Evolutionary conservation across 2,329 filamentous ascomycete species (phyloP), one percentile per base, ranked within the genome.

Genomic region (Diaporthe humulicola): DNA sequence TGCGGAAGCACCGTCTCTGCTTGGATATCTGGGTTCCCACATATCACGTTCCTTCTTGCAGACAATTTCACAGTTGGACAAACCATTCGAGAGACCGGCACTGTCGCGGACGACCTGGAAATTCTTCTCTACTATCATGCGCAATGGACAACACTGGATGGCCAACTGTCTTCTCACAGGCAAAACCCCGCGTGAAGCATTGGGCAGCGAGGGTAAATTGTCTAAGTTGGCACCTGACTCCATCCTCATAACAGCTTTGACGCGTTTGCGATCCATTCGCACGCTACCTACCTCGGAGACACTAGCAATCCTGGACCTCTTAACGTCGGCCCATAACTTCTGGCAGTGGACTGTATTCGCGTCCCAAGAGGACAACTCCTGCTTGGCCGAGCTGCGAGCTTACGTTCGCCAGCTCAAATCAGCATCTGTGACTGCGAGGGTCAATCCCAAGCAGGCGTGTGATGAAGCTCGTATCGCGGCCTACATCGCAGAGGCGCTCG

Each of bases 341-440:
- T 98, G 96, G 96, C 94, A 96, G 1, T 98, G 96, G 95, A 96
- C 95, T 1, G 95, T 97, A 73, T 93, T 94, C 73, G 92, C 93
- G 52, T 86, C 98, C 48, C 91, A 93, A 76, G 92, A 92, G 75
- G 94, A 98, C 79, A 88, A 90, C 0, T 87, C 88, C 0, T 96
- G 98, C 79, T 89, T 98, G 73, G 87, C 91, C 56, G 90, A 91
- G 73, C 88, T 98, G 25, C 90, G 94, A 25, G 87, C 89, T 5
- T 97, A 95, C 81, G 89, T 97, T 45, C 90, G 88, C 15, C 84
- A 86, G 6, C 84, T 94, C 30, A 87, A 87, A 74, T 83, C 90
- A 6, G 87, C 89, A 1, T 83, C 87, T 7, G 74, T 88, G 38
- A 88, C 87, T 1, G 86, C 87, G 14, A 91, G 90, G 76, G 82